phyloP scores from a whole-genome alignment of 495 filamentous ascomycete genomes.

The Aspergillus baeticus region DNA sequence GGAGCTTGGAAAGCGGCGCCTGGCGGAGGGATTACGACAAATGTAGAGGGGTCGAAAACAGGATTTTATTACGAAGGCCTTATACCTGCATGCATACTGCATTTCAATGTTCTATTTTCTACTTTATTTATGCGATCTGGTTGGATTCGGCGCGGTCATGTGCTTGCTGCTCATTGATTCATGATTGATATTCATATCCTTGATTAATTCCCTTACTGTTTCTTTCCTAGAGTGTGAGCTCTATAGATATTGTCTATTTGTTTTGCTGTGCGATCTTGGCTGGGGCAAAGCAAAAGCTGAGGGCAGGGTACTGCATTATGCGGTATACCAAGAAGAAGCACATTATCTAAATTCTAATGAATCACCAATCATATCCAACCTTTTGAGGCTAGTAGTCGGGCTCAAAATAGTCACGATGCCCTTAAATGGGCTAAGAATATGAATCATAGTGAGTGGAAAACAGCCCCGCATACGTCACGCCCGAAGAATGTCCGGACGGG shows the following conservation, averaged over 20 bases:
- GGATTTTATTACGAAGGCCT: conserved; percentile 6
- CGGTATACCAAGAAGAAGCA: neutral
- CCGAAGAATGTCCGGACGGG: conserved; percentile 16
- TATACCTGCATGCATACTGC: conserved; percentile 24
- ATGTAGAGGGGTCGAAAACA: conserved; percentile 30
- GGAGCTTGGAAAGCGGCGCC: conserved; percentile 89
- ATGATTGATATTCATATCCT: conserved; percentile 16
- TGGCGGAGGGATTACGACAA: conserved; percentile 89
- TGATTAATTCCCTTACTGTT: conserved; percentile 17
- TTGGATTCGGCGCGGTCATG: conserved; percentile 45
- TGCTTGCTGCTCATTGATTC: conserved; percentile 22
- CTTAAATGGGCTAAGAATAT: conserved; percentile 1
- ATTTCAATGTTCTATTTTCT: conserved; percentile 24
- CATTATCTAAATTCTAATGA: no score
- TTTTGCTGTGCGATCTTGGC: conserved; percentile 5
- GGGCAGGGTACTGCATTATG: neutral
- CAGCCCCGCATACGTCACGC: conserved; percentile 53
- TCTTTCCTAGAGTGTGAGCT: conserved; percentile 17
- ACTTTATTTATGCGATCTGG: conserved; percentile 32
- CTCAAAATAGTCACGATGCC: neutral
- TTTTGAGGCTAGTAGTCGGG: neutral
- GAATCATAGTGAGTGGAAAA: conserved; percentile 8
- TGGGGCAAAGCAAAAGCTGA: neutral
- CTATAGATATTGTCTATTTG: conserved; percentile 29
- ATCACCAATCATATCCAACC: neutral